Evolutionary conservation across 2,329 filamentous ascomycete genomes (phyloP).

Genomic region (Aplosporella prunicola): DNA sequence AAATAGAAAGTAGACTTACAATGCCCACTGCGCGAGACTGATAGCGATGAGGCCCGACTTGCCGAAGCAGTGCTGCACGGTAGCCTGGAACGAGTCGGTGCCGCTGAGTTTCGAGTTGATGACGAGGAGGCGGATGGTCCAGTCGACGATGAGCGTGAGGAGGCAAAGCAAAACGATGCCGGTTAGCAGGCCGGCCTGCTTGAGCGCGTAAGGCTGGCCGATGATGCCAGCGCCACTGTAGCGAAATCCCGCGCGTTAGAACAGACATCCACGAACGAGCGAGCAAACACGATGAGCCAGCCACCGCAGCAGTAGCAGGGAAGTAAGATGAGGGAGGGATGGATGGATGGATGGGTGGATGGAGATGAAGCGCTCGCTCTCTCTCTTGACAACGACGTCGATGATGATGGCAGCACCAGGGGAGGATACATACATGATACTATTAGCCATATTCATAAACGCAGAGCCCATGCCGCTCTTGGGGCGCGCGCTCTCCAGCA

Average conservation of each 20-base stretch:
- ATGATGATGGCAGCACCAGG: too few species aligned
- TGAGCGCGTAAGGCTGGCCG: conserved; percentile 88
- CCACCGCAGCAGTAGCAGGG: background rate
- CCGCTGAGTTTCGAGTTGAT: conserved; percentile 96
- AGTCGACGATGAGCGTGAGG: conserved; percentile 82
- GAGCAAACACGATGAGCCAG: conserved; percentile 15
- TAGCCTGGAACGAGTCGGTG: conserved; percentile 87
- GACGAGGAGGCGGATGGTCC: conserved; percentile 95
- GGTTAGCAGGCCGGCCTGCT: conserved; percentile 76
- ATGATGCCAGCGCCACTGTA: conserved; percentile 55
- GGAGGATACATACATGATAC: conserved; percentile 69
- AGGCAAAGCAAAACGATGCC: conserved; percentile 68
- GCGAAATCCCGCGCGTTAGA: background rate
- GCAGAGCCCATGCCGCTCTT: conserved; percentile 79
- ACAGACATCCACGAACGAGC: background rate
- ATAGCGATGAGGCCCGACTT: conserved; percentile 82
- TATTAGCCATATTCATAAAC: conserved; percentile 99
- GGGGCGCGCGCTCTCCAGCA: conserved; percentile 55
- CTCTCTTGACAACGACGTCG: too few species aligned
- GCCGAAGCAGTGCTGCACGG: conserved; percentile 92
- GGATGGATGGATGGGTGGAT: too few species aligned
- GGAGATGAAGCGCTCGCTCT: too few species aligned
- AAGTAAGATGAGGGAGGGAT: too few species aligned
- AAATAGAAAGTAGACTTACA: conserved; percentile 38
- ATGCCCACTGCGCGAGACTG: conserved; percentile 87